Base-by-base conservation (phyloP, 1,284 basidiomycete genomes). In the Cryptococcus sp. region DNA sequence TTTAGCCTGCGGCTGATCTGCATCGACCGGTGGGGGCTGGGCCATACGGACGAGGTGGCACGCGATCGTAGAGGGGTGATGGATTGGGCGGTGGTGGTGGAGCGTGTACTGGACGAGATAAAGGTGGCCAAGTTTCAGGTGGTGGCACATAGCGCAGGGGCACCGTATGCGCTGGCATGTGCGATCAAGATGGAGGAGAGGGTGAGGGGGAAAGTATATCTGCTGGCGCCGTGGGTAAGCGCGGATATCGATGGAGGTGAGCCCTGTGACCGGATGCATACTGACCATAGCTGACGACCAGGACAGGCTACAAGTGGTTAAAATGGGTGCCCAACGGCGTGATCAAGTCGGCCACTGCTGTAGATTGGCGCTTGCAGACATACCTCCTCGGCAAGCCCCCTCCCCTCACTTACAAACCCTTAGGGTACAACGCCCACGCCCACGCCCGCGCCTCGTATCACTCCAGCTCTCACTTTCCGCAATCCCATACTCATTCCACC, bases 361-460 rank as follows among this genome's bases (percentile, higher is more conserved):
- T 95, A 0, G 95, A 98, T 69, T 98, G 93, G 93, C 91, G 88
- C 73, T 81, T 98, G 50, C 91, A 96, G 71, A 88, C 89, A 0
- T 98, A 93, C 90, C 90, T 91, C 84, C 83, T 98, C 23, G 93
- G 93, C 59, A 97, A 96, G 68, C 90, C 91, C 9, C 93, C 93
- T 16, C 86, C 85, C 4, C 50, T 70, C n/a, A 52, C 55, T 4
- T 63, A 68, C 50, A 63, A 65, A 7, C 61, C 74, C 0, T 58
- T 74, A 47, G 67, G 61, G 9, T 62, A 62, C 44, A 55, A 62
- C 43, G 76, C 77, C 44, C 71, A 68, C 20, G 64, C 77, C 44
- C 71, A 68, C 20, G 64, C 68, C 15, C 60, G 67, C 13, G 56
- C 60, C 42, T 60, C 77, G 16, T n/a, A 13, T 16, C 15, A 20